These are phyloP conservation scores for Gastrolobium bilobum DNA, from an alignment of 306 rosid species.

Conservation along the genomic window DNA sequence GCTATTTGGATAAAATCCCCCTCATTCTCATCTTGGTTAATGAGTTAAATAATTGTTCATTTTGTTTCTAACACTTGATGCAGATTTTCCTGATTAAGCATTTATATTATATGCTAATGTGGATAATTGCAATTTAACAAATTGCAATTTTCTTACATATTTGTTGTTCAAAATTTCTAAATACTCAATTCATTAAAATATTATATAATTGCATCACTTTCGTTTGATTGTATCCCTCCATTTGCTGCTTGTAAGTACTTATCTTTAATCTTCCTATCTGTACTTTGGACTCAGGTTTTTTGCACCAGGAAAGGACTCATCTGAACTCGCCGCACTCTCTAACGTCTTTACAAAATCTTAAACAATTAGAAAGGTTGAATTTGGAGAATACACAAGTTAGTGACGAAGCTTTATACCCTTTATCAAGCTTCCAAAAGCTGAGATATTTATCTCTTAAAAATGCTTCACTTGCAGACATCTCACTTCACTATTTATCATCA, in stretches of 20 bases:
- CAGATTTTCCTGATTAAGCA: conserved; percentile 21
- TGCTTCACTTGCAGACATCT: conserved; percentile 69
- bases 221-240: conserved; percentile 6
- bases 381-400: conserved; percentile 71
- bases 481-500: conserved; percentile 70
- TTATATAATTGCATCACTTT: conserved; percentile 10
- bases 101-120: conserved; percentile 24
- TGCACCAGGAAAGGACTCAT: conserved; percentile 51
- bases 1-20: not conserved
- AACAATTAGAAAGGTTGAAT: conserved; percentile 70
- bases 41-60: conserved; percentile 9
- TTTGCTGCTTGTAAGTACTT: conserved; percentile 21
- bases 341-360: conserved; percentile 63
- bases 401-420: conserved; percentile 62
- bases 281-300: conserved; percentile 63
- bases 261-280: not conserved
- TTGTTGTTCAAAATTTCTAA: conserved; percentile 27
- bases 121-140: conserved; percentile 4
- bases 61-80: not conserved
- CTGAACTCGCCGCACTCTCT: conserved; percentile 55
- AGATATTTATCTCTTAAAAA: conserved; percentile 67
- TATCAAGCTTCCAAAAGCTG: conserved; percentile 70
- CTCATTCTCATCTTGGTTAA: conserved; percentile 16
- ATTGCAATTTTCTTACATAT: conserved; percentile 14
- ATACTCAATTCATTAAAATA: conserved; percentile 9